Evolutionary conservation across 495 filamentous ascomycete genomes (phyloP), one percentile per base, ranked within the genome.

Genomic region (Ramalina intermedia): DNA sequence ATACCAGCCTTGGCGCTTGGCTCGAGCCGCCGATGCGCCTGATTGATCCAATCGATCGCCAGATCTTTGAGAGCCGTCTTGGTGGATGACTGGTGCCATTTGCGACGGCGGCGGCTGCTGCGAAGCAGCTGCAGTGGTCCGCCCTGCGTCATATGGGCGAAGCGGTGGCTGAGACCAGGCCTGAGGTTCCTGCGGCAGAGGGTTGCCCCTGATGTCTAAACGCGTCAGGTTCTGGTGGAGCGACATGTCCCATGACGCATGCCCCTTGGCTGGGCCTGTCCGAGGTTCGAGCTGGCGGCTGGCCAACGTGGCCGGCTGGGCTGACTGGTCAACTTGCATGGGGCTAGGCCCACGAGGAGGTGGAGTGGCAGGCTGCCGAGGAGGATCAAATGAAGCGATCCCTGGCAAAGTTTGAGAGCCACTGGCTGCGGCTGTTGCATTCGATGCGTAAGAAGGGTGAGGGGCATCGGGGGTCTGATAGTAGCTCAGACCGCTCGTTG

Each of bases 341-440:
- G 83, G 81, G 46, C 79, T 84, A 0, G 74, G 64, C 47, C 74
- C 69, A 26, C 79, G 76, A 8, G 74, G 69, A 3, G 80, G 74
- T 5, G 86, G 82, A 3, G 84, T 73, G 35, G 71, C 58, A 6
- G 79, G 73, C 37, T 76, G 74, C 27, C 72, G 66, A 6, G 76
- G 77, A 42, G 82, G 79, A 59, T 89, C 87, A 53, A 94, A 94
- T 35, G 85, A 90, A 58, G 91, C 86, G 54, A 95, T 95, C 7
- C 88, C 87, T 0, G 88, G 88, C 21, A 95, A 66, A 24, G 85
- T 78, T 17, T 82, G 66, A 26, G 66, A 61, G 55, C 76, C 74
- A 46, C 56, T 62, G 18, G 66, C 65, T 20, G 77, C 74, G 3
- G 61, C 47, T 14, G 61, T 48, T 40, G 67, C 69, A 40, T 72